Base-by-base conservation (phyloP, 352 stramenopile species). In the Phytophthora capsici region DNA sequence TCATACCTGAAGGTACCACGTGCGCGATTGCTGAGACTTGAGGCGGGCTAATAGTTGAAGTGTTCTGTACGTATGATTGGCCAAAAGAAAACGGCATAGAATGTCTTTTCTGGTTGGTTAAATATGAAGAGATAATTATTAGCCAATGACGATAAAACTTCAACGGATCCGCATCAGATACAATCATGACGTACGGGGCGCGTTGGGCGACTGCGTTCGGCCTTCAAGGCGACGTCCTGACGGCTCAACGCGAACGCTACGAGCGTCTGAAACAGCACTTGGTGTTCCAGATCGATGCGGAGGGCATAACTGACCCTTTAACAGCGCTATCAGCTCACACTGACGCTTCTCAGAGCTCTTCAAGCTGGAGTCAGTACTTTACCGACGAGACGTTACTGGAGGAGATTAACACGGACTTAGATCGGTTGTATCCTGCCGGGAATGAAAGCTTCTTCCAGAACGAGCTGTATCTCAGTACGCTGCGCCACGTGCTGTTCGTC, bases 321-420 rank as follows among this genome's bases (percentile, higher is more conserved):
- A 80, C 62, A 6, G 81, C 73, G 12, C 75, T 75, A 2, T 20
- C 57, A 58, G 38, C 40, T 20, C 22, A 48, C 12, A 63, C 41
- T 20, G 47, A 65, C 38, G 40, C 32, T 12, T 7, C 28, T 53
- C 23, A 26, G 20, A 36, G 14, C 28, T 57, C 60, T 57, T 51
- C 60, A 51, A 63, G 38, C 30, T 92, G 84, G 82, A 75, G 66
- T 12, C 82, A 92, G 57, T 90, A 80, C 46, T 92, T 90, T 56
- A 85, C 61, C 23, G 80, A 95, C 50, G 86, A 91, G 13, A 75
- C 60, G 8, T 54, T 95, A 22, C 47, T 93, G 32, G 75, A 90
- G 32, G 86, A 93, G 63, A 95, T 95, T 61, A 91, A 95, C 53
- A 93, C 78, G 34, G 86, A 95, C 48, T 51, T 95, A 34, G 78